A percentile compares a stretch with the other conserved stretches of the same genome.
phyloP scores from a whole-genome alignment of 208 protist species.

The Phytomonas serpens region DNA sequence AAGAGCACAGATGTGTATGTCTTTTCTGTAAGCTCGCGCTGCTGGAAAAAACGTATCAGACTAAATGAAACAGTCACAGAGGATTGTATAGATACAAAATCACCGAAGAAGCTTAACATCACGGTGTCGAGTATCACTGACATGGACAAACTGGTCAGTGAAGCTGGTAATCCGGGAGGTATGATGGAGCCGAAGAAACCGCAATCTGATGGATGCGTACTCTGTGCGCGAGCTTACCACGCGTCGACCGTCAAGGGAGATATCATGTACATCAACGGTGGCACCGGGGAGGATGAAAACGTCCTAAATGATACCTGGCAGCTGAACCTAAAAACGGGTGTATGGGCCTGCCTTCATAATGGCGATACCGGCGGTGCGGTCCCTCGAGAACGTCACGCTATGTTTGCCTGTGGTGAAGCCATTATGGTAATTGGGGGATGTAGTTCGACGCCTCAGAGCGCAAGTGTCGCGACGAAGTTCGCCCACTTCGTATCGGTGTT shows the following conservation, averaged over 20 bases:
- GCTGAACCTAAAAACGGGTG: slow-evolving; percentile 36
- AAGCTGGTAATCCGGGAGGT: slow-evolving; percentile 12
- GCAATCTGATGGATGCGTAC: slow-evolving; percentile 6
- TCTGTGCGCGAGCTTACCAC: slow-evolving; percentile 36
- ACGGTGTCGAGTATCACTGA: not conserved
- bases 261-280: slow-evolving; percentile 69
- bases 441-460: slow-evolving; percentile 23
- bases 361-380: slow-evolving; percentile 50
- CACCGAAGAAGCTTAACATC: not conserved
- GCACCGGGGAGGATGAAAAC: slow-evolving; percentile 18
- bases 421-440: slow-evolving; percentile 70
- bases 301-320: slow-evolving; percentile 66
- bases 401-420: slow-evolving; percentile 64
- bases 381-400: slow-evolving; percentile 52
- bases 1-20: not conserved
- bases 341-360: slow-evolving; percentile 52
- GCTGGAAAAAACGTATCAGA: not conserved
- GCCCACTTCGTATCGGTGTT: slow-evolving; percentile 68
- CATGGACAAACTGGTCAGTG: not conserved
- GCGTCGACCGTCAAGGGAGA: slow-evolving; percentile 44
- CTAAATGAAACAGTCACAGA: not conserved
- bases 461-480: slow-evolving; percentile 42
- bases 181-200: not conserved
- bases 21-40: not conserved
- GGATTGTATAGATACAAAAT: not conserved